Base-by-base conservation (phyloP, 2,329 filamentous ascomycete species). In the Ophiostoma fasciatum region DNA sequence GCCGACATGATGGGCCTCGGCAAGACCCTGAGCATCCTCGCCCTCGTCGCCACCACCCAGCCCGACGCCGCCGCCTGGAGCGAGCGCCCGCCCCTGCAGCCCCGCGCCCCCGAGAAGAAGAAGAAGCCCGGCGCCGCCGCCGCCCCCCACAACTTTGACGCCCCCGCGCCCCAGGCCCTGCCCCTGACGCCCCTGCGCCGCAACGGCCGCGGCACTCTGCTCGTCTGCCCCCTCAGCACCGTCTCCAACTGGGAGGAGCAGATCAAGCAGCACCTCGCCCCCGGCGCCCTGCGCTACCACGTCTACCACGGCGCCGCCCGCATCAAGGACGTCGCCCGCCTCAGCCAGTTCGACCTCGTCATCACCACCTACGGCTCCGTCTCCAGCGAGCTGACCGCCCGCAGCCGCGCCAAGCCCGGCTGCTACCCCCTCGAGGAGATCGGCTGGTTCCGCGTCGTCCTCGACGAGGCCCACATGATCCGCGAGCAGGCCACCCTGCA, bases 171-270 rank as follows among this genome's bases (percentile, higher is more conserved):
- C 15, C 52, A 61, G 15, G 51, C 55, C 1, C 53, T 74, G 14
- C 62, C 57, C 3, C 54, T 74, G 15, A 71, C 67, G 11, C 57
- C 50, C 10, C 51, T 81, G n/a, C 57, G 60, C 15, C 64, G 63
- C 28, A 93, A 94, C 49, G 74, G 73, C 6, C 80, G 75, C 49
- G 75, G 82, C 1, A 96, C 90, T 0, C 62, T 98, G 22, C 67
- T 98, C 14, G 74, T 98, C 13, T 92, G 82, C 38, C 90, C 90
- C 1, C 67, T 94, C 3, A 94, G 83, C 49, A 90, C 88, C 0
- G 76, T 96, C 39, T 78, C 80, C 19, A 98, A 96, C 50, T 98
- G 90, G 90, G 80, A 88, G 48, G 76, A 85, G 46, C 90, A 98
- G 56, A 82, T 96, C 42, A 79, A 79, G 48, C 70, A 81, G 40